Evolutionary conservation across 371 early-diverging fungal species (phyloP).

Genomic region (Mortierella sp.): DNA sequence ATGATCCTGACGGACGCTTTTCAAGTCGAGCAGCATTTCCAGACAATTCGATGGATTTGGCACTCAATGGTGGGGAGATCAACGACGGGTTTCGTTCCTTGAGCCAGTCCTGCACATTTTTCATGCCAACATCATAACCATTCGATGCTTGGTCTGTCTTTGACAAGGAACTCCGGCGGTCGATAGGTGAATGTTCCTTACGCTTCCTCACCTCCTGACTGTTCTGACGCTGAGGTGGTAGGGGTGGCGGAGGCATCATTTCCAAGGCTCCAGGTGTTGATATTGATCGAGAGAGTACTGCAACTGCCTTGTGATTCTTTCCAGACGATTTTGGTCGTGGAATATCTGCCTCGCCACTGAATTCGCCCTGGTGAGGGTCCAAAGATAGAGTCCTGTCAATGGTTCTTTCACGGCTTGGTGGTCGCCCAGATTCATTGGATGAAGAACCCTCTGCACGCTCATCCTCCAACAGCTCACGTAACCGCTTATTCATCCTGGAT

Average conservation of each 20-base stretch:
- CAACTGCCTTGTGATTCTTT: slow-evolving; percentile 9
- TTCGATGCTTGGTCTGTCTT: slow-evolving; percentile 1
- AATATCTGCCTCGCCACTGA: neutral
- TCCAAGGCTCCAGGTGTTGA: neutral
- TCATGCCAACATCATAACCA: slow-evolving; percentile 36
- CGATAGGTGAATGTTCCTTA: neutral
- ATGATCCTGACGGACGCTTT: neutral
- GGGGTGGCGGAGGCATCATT: neutral
- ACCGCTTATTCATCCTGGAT: slow-evolving; percentile 14
- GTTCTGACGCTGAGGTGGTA: no score
- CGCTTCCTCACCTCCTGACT: neutral
- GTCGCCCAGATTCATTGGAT: neutral
- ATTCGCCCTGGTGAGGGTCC: neutral
- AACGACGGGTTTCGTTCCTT: slow-evolving; percentile 38
- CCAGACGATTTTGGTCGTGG: slow-evolving; percentile 38
- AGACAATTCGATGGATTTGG: slow-evolving; percentile 12
- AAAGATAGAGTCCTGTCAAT: neutral
- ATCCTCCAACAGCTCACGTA: slow-evolving; percentile 1
- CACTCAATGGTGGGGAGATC: slow-evolving; percentile 33
- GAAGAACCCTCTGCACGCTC: neutral
- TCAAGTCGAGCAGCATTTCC: neutral
- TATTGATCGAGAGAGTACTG: neutral
- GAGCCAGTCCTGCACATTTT: slow-evolving; percentile 40
- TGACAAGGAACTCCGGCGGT: neutral
- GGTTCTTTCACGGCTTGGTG: neutral